Percentiles rank a stretch among this genome's conserved stretches.
These are phyloP conservation scores for Amyloporia xantha DNA, from an alignment of 768 basidiomycete genomes.

Conservation along the genomic window DNA sequence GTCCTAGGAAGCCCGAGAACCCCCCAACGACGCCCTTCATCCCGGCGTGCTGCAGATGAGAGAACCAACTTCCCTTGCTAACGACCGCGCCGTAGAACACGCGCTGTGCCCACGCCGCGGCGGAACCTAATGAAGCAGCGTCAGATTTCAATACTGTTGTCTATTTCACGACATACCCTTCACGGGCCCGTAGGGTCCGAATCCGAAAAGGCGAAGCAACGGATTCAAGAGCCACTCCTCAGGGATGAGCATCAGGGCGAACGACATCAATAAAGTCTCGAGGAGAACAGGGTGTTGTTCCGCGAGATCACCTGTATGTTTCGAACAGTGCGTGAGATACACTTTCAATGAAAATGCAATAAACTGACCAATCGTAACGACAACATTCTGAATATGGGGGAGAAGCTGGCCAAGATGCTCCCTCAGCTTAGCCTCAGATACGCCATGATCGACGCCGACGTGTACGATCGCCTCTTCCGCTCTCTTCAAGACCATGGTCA, in stretches of 20 bases:
- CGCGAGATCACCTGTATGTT: constrained; percentile 27
- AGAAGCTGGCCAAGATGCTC: constrained; percentile 20
- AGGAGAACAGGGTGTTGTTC: constrained; percentile 31
- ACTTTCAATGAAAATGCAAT: not conserved
- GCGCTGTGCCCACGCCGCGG: constrained; percentile 31
- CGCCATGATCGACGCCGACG: constrained; percentile 16
- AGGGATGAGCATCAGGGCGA: constrained; percentile 23
- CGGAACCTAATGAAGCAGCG: constrained; percentile 21
- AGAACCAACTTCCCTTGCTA: constrained; percentile 29
- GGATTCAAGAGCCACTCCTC: constrained; percentile 26
- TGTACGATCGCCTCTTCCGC: constrained; percentile 22
- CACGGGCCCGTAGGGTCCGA: constrained; percentile 26
- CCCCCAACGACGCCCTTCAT: no score
- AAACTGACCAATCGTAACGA: constrained; percentile 2
- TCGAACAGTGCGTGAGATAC: not conserved
- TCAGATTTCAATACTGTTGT: not conserved
- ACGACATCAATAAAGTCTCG: constrained; percentile 17
- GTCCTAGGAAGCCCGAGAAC: no score
- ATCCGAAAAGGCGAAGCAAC: constrained; percentile 29
- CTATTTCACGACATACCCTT: not conserved
- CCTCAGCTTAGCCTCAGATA: constrained; percentile 21
- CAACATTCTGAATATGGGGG: constrained; percentile 10
- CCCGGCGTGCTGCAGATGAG: constrained; percentile 22
- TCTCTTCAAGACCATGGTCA: constrained; percentile 19
- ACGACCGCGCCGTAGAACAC: constrained; percentile 29